Base-by-base conservation (phyloP, 495 filamentous ascomycete genomes). In the Hyaloscypha variabilis region DNA sequence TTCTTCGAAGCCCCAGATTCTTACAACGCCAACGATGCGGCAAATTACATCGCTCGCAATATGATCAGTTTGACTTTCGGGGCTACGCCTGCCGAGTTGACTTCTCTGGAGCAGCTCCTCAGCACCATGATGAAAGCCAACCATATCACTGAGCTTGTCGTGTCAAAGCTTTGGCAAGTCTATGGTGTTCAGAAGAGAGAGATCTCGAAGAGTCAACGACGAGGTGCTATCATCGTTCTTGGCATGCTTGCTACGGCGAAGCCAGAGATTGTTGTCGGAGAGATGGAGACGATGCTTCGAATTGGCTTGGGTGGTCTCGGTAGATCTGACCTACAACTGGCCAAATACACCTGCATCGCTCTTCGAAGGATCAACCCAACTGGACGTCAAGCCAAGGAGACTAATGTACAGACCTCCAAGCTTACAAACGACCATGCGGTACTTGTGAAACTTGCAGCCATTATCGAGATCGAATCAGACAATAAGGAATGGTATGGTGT, bases 51-150 rank as follows among this genome's bases (percentile, higher is more conserved):
- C 71, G 94, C 94, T 39, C 86, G 94, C 56, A 98, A 97, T 78
- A 98, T 99, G 96, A 97, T 98, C 75, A 96, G 91, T 78, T 79
- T 99, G 66, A 99, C 95, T 0, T 97, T 97, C 74, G 94, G 93
- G 19, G 91, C 93, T 5, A 96, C 93, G 0, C 91, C 93, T 3
- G 95, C 95, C 1, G 95, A 99, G 72, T 81, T 98, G 34, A 99
- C 95, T 3, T 97, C 92, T 42, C 81, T 99, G 23, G 95, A 98
- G 73, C 95, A 98, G 77, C 82, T 99, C 21, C 78, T 98, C 5
- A 92, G 90, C 69, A 97, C 93, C 0, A 98, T 99, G 95, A 97
- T 97, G 91, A 96, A 93, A 72, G 88, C 89, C 29, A 91, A 90
- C 14, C 86, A 92, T 77, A 87, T 99, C 55, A 87, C 89, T 3